Evolutionary conservation across 306 rosid genomes (phyloP), one percentile per base, ranked within the genome.

Genomic region (Psophocarpus tetragonolobus): DNA sequence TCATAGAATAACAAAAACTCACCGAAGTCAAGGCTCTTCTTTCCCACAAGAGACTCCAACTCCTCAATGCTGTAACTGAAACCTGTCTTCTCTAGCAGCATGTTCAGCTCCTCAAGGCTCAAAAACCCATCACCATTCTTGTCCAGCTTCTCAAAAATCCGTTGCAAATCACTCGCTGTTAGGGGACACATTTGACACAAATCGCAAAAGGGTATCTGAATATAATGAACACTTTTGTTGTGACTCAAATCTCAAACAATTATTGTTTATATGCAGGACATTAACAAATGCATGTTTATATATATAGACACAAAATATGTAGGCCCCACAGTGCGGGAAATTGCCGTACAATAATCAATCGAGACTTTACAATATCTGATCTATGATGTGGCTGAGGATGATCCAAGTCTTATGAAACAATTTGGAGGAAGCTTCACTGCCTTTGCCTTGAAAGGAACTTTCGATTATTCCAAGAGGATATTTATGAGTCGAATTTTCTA

Each of bases 91-190:
- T 84, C 83, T 0, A 91, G 83, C 17, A 86, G 82, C 87, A 83
- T 66, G 27, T 85, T 85, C 23, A 91, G 80, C 82, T 91, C 92
- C 47, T 87, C 91, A 1, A 88, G 82, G 82, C 92, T 86, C 83
- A 91, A 82, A 1, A 83, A 35, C 7, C 92, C 92, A 35, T 91
- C 97, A 2, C 82, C 68, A 47, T 91, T 90, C 80, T n/a, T 66
- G 78, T 90, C 94, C 5, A 90, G 82, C 73, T 85, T 84, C 75
- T 66, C 67, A 75, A 91, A 91, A 3, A 91, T 91, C 10, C 86
- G 61, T 13, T 56, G 83, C 86, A 91, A 81, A 53, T 91, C 97
- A 7, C 57, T 38, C 17, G 44, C 29, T 35, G 30, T 72, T 1
- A 91, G 67, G n/a, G 82, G 82, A 86, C 72, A 70, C 93, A 91